Evolutionary conservation across 1,284 basidiomycete species (phyloP), one percentile per base, ranked within the genome.

Genomic region (Hypsizygus ulmarius): DNA sequence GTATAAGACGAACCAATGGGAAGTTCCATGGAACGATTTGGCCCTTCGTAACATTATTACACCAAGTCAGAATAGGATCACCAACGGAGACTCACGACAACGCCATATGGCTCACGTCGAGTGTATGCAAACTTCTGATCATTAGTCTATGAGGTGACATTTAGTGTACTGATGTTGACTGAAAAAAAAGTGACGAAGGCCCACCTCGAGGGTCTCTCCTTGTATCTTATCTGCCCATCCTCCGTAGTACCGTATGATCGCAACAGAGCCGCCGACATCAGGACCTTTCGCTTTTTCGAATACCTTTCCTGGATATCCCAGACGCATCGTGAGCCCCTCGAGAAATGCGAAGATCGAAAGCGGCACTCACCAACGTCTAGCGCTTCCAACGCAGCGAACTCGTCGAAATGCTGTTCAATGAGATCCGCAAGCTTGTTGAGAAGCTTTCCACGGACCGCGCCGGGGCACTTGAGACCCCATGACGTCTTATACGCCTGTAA

Each of bases 101-200:
- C 92, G 58, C 93, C 93, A 59, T 91, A 85, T n/a, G 93, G 92
- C 69, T 96, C 93, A 64, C 92, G 89, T 27, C 82, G 76, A 14
- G 89, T 87, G 69, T 87, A 91, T 2, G 76, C 78, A 50, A 90
- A 70, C 64, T 86, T 88, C 21, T 61, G 61, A 54, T 84, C 75
- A 50, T 69, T 68, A 34, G 82, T 85, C 79, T 79, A 47, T 39
- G n/a, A 11, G 38, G 18, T n/a, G 34, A 16, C 12, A 15, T 14
- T 32, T 25, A 8, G 21, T 28, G 11, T 44, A 35, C 15, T 8
- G 37, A 10, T 27, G 35, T n/a, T 14, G 14, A n/a, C 8, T 21
- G 12, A 16, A 12, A 12, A n/a, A 14, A 16, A 32, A 47, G 16
- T 2, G 9, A 3, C 25, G 43, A 72, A 52, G 7, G 55, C 67